Percentiles rank a stretch among this genome's conserved stretches.
Evolutionary conservation across 352 stramenopile genomes (phyloP).

Genomic region (Pythium scleroteichum): DNA sequence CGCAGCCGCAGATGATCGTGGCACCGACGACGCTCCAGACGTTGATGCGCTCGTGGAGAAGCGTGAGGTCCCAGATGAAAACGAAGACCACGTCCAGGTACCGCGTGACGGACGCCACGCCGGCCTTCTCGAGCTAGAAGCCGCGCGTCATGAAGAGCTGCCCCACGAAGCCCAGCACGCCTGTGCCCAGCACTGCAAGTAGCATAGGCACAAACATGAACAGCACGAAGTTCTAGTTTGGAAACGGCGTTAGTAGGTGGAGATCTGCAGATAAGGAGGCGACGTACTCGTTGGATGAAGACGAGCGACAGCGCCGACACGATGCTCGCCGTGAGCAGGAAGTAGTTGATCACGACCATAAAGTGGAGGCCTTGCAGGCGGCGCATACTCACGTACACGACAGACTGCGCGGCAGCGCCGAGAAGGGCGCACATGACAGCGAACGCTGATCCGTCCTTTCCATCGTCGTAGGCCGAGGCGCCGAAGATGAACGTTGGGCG

Average conservation of each 20-base stretch:
- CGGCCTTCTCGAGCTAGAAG: slow-evolving; percentile 84
- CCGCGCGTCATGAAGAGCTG: slow-evolving; percentile 76
- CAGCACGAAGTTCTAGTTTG: too few relatives aligned
- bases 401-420: slow-evolving; percentile 34
- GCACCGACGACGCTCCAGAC: slow-evolving; percentile 73
- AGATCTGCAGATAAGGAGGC: too few relatives aligned
- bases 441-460: slow-evolving; percentile 29
- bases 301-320: slow-evolving; percentile 3
- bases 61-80: slow-evolving; percentile 76
- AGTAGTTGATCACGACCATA: slow-evolving; percentile 64
- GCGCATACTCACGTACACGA: slow-evolving; percentile 45
- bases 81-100: slow-evolving; percentile 85
- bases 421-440: slow-evolving; percentile 35
- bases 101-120: slow-evolving; percentile 81
- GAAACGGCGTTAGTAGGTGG: too few relatives aligned
- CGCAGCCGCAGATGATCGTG: slow-evolving; percentile 63
- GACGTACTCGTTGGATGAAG: background rate
- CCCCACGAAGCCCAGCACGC: slow-evolving; percentile 64
- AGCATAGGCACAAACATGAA: slow-evolving; percentile 19
- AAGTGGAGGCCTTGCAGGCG: slow-evolving; percentile 46
- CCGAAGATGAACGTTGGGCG: slow-evolving; percentile 48
- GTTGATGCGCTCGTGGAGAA: slow-evolving; percentile 68
- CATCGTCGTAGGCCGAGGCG: slow-evolving; percentile 28
- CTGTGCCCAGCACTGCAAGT: slow-evolving; percentile 49
- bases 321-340: slow-evolving; percentile 42